Evolutionary conservation across 768 basidiomycete species (phyloP).

Genomic region (Phlebiopsis flavidoalba): DNA sequence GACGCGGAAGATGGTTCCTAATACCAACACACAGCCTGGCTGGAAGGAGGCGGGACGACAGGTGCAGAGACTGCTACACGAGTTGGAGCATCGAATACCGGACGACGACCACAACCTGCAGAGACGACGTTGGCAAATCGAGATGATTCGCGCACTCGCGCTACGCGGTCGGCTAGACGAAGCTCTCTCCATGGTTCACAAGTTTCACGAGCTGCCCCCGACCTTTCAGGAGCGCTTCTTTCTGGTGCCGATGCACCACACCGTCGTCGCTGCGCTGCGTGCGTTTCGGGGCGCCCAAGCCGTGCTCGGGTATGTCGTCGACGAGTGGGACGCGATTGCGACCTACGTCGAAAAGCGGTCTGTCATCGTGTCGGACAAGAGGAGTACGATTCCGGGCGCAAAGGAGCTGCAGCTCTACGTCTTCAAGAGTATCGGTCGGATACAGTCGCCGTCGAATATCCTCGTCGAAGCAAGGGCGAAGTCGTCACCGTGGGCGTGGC

Average conservation of each 20-base stretch:
- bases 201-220: conserved; percentile 20
- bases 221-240: conserved; percentile 17
- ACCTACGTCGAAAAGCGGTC: conserved; percentile 18
- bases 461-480: conserved; percentile 18
- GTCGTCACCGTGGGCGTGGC: conserved; percentile 22
- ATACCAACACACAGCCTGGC: not conserved
- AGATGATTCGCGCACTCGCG: conserved; percentile 29
- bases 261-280: conserved; percentile 32
- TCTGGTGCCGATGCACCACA: conserved; percentile 31
- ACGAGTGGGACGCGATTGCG: conserved; percentile 32
- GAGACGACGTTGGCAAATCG: conserved; percentile 25
- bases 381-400: conserved; percentile 10
- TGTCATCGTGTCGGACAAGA: conserved; percentile 12
- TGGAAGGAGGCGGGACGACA: conserved; percentile 33
- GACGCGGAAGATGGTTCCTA: not conserved
- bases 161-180: conserved; percentile 32
- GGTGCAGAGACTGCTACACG: conserved; percentile 29
- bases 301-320: conserved; percentile 35
- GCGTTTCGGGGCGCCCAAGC: conserved; percentile 27
- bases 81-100: conserved; percentile 21
- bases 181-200: conserved; percentile 26
- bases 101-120: conserved; percentile 17
- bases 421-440: conserved; percentile 23
- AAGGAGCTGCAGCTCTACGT: conserved; percentile 26
- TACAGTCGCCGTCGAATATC: conserved; percentile 28